A percentile compares a stretch with the other conserved stretches of the same genome.
Conservation (phyloP, 2,329 filamentous ascomycete genomes). For the Talaromyces sp. region DNA sequence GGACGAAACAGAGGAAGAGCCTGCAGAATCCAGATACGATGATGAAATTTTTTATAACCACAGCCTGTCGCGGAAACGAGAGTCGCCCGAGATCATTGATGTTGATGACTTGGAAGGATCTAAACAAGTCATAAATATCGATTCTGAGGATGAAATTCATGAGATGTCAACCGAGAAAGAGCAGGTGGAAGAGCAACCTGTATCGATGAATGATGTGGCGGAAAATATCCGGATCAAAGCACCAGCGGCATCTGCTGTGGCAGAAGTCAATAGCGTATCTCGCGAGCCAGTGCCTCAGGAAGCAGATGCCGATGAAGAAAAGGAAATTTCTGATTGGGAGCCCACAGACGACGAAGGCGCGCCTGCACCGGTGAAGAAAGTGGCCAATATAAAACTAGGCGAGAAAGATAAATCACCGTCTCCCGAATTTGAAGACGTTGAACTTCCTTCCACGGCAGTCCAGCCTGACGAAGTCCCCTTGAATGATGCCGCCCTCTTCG, state of each 20-base stretch:
- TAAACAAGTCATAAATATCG: slow-evolving; percentile 29
- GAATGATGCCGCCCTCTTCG: slow-evolving; percentile 9
- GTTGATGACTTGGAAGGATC: slow-evolving; percentile 29
- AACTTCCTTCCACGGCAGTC: slow-evolving; percentile 23
- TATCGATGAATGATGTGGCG: slow-evolving; percentile 7
- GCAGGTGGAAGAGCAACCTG: neutral
- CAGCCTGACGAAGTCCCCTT: slow-evolving; percentile 20
- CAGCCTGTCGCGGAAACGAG: slow-evolving; percentile 25
- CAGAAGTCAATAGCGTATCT: slow-evolving; percentile 10
- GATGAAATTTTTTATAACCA: slow-evolving; percentile 18
- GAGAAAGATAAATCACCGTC: slow-evolving; percentile 34
- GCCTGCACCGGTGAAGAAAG: slow-evolving; percentile 1
- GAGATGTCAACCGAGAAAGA: neutral
- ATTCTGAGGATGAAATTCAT: slow-evolving; percentile 16
- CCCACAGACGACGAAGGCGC: slow-evolving; percentile 14
- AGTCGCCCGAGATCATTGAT: slow-evolving; percentile 36
- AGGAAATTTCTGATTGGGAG: slow-evolving; percentile 12
- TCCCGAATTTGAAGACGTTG: slow-evolving; percentile 50
- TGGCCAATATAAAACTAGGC: neutral
- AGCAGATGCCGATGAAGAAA: slow-evolving; percentile 16
- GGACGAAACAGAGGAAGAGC: slow-evolving; percentile 17
- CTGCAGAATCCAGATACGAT: slow-evolving; percentile 21
- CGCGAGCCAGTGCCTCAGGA: slow-evolving; percentile 17
- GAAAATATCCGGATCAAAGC: slow-evolving; percentile 5
- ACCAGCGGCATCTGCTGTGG: slow-evolving; percentile 8